Base-by-base conservation (phyloP, 805 yeast genomes). In the Suhomyces emberorum region DNA sequence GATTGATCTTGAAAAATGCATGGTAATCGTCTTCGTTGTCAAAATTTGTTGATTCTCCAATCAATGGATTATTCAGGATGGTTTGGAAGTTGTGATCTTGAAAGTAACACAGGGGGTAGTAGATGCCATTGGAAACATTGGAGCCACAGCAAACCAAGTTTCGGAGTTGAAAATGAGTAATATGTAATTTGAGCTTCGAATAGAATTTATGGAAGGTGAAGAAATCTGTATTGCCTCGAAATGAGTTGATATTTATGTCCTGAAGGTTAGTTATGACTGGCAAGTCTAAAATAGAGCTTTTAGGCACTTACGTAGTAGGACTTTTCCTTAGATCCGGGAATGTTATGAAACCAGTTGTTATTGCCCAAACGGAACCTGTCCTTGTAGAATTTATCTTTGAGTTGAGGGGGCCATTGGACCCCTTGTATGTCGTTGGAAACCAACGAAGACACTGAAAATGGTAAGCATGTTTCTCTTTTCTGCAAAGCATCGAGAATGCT, bases 101-200 rank as follows among this genome's bases (percentile, higher is more conserved):
- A 39, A 43, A 57, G 40, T 56, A 60, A 20, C 62, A 56, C 49
- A 63, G 62, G 5, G 70, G 69, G 37, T 65, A 67, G 44, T 52
- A 67, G n/a, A 67, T 56, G 4, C 71, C 71, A 29, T 55, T 56
- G 9, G 55, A 49, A 35, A 48, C 48, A 30, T 51, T 55, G 9
- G 55, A 54, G 21, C 60, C 61, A 44, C 60, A 70, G 37, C 66
- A 64, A 7, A 79, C 68, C 32, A 77, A 55, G 38, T 75, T 70
- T 11, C 83, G 56, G 22, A 79, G 59, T 55, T 78, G 83, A 51
- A 77, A 77, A 58, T 79, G 83, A 14, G 72, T 68, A 9, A 76
- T 58, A 43, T 65, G 69, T 4, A 79, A 74, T 34, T 66, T 69
- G 7, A 79, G 64, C 40, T 58, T 54, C 39, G 67, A 53, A 55